Evolutionary conservation across 2,329 filamentous ascomycete genomes (phyloP).

Genomic region (Colletotrichum musicola): DNA sequence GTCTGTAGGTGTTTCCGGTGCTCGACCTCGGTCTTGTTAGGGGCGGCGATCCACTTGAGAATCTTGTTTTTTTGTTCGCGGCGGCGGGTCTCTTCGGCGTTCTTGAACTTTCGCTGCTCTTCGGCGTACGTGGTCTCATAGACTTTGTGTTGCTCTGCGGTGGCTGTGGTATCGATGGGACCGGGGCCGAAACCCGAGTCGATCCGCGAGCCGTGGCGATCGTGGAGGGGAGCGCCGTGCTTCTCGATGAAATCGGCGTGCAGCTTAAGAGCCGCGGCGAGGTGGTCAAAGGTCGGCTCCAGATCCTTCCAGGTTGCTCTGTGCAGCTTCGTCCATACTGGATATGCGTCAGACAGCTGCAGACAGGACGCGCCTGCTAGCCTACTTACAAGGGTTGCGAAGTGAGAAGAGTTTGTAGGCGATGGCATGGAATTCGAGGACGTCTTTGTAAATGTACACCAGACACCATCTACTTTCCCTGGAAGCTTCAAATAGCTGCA

Average conservation of each 20-base stretch:
- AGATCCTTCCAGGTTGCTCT: slow-evolving; percentile 35
- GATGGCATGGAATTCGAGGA: slow-evolving; percentile 22
- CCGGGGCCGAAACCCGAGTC: slow-evolving; percentile 21
- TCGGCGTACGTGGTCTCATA: neutral
- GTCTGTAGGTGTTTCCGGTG: slow-evolving; percentile 6
- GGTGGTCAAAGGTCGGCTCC: slow-evolving; percentile 5
- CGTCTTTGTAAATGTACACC: slow-evolving; percentile 25
- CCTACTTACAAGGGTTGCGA: slow-evolving; percentile 19
- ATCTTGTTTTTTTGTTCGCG: slow-evolving; percentile 5
- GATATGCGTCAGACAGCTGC: neutral
- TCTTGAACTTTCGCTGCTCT: neutral
- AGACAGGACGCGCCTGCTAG: neutral
- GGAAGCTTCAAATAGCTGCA: slow-evolving; percentile 5
- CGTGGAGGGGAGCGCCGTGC: neutral
- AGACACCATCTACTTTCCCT: slow-evolving; percentile 10
- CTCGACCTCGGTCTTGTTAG: slow-evolving; percentile 1
- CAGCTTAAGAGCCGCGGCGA: slow-evolving; percentile 6
- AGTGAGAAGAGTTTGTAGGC: slow-evolving; percentile 31
- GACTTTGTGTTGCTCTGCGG: neutral
- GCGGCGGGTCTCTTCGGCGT: neutral
- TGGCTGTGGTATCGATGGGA: neutral
- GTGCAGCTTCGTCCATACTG: slow-evolving; percentile 29
- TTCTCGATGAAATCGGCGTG: slow-evolving; percentile 1
- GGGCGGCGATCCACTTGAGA: slow-evolving; percentile 27
- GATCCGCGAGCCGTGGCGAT: neutral